Conservation (phyloP, 1,139 yeast genomes). For the Diutina siamensis region DNA sequence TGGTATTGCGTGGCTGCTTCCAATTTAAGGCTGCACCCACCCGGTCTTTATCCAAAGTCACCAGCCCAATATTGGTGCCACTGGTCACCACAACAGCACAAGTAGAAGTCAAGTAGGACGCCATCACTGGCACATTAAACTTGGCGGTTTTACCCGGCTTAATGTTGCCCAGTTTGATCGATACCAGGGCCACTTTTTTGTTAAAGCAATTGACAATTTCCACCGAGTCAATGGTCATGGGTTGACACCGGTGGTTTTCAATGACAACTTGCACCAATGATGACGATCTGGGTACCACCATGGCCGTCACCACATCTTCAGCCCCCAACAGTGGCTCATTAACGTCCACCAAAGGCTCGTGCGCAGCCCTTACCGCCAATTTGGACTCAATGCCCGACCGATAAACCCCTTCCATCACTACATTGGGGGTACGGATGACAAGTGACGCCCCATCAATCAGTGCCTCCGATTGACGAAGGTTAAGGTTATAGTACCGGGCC, state of each 20-base stretch:
- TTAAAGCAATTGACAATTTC: background rate
- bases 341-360: background rate
- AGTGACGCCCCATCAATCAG: conserved; percentile 1
- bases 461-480: background rate
- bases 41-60: background rate
- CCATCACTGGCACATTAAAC: background rate
- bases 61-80: background rate
- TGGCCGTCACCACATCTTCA: background rate
- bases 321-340: background rate
- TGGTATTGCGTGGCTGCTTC: background rate
- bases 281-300: background rate
- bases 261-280: background rate
- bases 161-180: background rate
- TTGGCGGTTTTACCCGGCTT: background rate
- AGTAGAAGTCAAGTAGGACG: background rate
- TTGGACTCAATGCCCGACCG: background rate
- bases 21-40: background rate
- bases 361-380: background rate
- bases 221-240: background rate
- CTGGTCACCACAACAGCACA: background rate
- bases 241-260: background rate
- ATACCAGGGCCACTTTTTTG: background rate
- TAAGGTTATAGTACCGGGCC: conserved; percentile 2
- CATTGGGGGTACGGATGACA: background rate
- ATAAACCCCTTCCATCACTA: background rate